Percentiles rank a stretch among this genome's conserved stretches.
Evolutionary conservation across 2,329 filamentous ascomycete genomes (phyloP).

Genomic region (Verruconis gallopava): DNA sequence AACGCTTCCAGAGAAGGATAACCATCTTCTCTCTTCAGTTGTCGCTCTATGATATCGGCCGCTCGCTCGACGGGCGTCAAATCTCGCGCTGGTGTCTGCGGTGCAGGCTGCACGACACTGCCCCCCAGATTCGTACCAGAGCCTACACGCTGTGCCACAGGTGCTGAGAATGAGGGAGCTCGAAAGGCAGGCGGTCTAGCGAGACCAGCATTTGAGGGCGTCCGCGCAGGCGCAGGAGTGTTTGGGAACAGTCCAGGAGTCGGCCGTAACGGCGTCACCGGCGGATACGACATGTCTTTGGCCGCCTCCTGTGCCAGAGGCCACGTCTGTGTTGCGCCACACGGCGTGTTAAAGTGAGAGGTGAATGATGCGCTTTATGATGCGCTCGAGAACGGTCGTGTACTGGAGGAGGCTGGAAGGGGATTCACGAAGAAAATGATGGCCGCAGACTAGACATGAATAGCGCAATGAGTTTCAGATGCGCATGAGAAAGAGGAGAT

Average conservation of each 20-base stretch:
- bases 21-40: constrained; percentile 59
- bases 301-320: too few relatives aligned
- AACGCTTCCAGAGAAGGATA: constrained; percentile 87
- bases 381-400: neutral
- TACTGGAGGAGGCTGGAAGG: neutral
- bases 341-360: neutral
- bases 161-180: constrained; percentile 5
- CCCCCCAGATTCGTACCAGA: neutral
- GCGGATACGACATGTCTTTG: neutral
- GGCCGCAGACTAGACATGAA: neutral
- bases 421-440: neutral
- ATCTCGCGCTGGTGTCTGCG: neutral
- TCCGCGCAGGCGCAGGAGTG: constrained; percentile 48
- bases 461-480: neutral
- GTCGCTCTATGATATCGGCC: constrained; percentile 69
- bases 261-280: constrained; percentile 52
- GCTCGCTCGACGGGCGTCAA: constrained; percentile 57
- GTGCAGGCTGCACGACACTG: neutral
- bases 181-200: constrained; percentile 39
- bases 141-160: neutral
- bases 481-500: neutral
- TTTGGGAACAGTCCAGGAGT: constrained; percentile 65
- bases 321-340: neutral
- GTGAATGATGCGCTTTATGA: too few relatives aligned
- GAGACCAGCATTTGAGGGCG: neutral